A percentile compares a stretch with the other conserved stretches of the same genome.
Conservation (phyloP, 2,329 filamentous ascomycete species). For the Penicillium sclerotigenum region DNA sequence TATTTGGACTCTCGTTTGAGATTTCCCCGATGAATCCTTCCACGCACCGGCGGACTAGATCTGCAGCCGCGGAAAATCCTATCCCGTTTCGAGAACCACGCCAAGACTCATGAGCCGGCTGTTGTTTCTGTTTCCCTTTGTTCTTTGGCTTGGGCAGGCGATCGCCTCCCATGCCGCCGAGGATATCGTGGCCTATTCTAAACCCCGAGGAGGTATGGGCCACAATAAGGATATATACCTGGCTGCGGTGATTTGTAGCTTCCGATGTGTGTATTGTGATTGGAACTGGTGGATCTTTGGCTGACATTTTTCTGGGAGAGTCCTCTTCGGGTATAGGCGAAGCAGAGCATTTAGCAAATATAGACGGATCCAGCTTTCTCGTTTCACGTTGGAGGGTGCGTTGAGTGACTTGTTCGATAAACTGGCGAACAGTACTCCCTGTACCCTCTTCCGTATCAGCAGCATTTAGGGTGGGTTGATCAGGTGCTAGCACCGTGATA, state of each 20-base stretch:
- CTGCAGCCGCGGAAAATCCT: conserved; percentile 25
- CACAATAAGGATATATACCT: conserved; percentile 55
- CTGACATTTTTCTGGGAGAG: neutral
- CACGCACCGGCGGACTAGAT: conserved; percentile 46
- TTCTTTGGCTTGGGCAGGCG: neutral
- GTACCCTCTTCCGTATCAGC: neutral
- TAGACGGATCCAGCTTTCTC: conserved; percentile 13
- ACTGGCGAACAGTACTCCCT: conserved; percentile 22
- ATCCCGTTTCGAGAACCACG: neutral
- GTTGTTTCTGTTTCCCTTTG: neutral
- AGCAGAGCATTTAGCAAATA: conserved; percentile 8
- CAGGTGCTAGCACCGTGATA: conserved; percentile 41
- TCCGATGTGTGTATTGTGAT: conserved; percentile 39
- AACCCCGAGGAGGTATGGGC: conserved; percentile 50
- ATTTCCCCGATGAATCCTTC: conserved; percentile 48
- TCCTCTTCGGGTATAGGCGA: neutral
- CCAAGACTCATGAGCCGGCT: neutral
- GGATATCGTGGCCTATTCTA: conserved; percentile 51
- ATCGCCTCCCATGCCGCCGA: conserved; percentile 22
- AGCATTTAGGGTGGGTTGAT: conserved; percentile 9
- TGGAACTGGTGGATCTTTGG: conserved; percentile 10
- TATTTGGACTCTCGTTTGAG: conserved; percentile 23
- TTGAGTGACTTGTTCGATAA: conserved; percentile 21
- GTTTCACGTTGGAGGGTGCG: conserved; percentile 19
- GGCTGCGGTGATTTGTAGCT: conserved; percentile 43